These are phyloP conservation scores for Backusella sp. DNA, from an alignment of 192 early-diverging fungal genomes.

Conservation along the genomic window DNA sequence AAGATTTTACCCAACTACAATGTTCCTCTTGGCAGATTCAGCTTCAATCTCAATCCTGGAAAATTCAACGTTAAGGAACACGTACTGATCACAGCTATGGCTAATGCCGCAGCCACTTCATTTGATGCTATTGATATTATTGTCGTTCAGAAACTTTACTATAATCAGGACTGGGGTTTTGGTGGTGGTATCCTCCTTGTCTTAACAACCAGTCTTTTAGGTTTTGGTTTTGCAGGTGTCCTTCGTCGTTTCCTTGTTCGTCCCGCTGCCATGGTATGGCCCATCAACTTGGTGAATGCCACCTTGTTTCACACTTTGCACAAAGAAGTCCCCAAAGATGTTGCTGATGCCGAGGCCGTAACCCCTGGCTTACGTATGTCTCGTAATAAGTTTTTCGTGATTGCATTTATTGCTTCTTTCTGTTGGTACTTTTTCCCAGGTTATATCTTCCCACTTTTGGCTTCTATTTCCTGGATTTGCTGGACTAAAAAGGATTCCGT, in stretches of 20 bases:
- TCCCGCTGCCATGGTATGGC: constrained; percentile 43
- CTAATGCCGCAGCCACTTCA: constrained; percentile 66
- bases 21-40: constrained; percentile 47
- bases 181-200: constrained; percentile 64
- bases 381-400: constrained; percentile 44
- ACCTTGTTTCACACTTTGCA: constrained; percentile 49
- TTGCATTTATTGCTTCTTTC: constrained; percentile 43
- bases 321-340: constrained; percentile 31
- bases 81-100: constrained; percentile 78
- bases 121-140: constrained; percentile 78
- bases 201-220: constrained; percentile 60
- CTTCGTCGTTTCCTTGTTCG: constrained; percentile 42
- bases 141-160: constrained; percentile 66
- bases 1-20: constrained; percentile 54
- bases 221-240: constrained; percentile 46
- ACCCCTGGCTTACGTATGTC: constrained; percentile 24
- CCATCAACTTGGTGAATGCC: constrained; percentile 56
- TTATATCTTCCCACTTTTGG: constrained; percentile 65
- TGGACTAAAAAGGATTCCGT: constrained; percentile 54
- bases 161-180: constrained; percentile 65
- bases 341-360: constrained; percentile 23
- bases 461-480: constrained; percentile 63
- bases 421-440: constrained; percentile 62
- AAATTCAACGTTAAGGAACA: constrained; percentile 91
- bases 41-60: constrained; percentile 70